These are phyloP conservation scores for Tephrocybe sp. DNA, from an alignment of 768 basidiomycete genomes.

Conservation along the genomic window DNA sequence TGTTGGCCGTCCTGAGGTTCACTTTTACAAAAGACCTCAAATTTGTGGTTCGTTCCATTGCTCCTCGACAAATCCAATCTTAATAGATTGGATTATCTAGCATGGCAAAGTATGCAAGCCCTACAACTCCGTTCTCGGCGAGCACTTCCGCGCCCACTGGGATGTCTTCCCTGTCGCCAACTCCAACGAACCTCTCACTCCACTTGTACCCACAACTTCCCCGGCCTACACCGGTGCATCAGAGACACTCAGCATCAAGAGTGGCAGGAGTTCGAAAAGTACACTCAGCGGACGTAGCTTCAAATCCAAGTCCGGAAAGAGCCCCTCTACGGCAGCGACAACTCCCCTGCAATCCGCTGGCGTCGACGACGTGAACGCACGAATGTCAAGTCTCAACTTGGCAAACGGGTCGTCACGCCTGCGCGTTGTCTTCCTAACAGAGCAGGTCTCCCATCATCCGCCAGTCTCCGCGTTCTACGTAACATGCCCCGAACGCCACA, in stretches of 20 bases:
- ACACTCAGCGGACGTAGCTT: constrained; percentile 56
- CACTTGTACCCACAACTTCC: constrained; percentile 37
- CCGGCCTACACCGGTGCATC: constrained; percentile 25
- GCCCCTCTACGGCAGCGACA: constrained; percentile 56
- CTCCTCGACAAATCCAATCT: constrained; percentile 5
- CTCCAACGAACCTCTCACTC: constrained; percentile 47
- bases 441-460: constrained; percentile 97
- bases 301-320: constrained; percentile 50
- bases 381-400: constrained; percentile 64
- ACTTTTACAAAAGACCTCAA: constrained; percentile 93
- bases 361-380: constrained; percentile 48
- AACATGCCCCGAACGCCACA: constrained; percentile 66
- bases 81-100: constrained; percentile 35
- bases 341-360: constrained; percentile 43
- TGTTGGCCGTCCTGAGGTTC: constrained; percentile 90
- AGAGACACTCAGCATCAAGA: constrained; percentile 61
- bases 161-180: constrained; percentile 67
- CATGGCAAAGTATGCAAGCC: constrained; percentile 94
- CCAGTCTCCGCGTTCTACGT: constrained; percentile 89
- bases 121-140: constrained; percentile 84
- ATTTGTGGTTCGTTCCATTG: constrained; percentile 65
- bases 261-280: constrained; percentile 62
- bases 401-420: constrained; percentile 17
- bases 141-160: constrained; percentile 90
- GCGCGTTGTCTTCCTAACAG: constrained; percentile 82